phyloP scores from a whole-genome alignment of 148 eudicot species.

The Fallopia convolvulus region DNA sequence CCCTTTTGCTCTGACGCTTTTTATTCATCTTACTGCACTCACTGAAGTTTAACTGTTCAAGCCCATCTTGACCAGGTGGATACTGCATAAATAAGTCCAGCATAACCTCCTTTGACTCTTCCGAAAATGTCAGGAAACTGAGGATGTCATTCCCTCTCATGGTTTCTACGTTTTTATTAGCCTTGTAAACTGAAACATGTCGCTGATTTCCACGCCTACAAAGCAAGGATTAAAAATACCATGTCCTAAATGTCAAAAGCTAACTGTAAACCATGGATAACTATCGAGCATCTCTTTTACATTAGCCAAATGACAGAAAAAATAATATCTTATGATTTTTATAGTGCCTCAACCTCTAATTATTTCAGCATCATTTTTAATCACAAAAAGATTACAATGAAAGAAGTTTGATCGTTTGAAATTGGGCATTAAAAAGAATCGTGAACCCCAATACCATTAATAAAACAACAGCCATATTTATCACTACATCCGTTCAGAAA shows the following conservation, averaged over 20 bases:
- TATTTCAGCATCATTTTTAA: not conserved
- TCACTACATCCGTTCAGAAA: not conserved
- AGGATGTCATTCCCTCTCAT: slow-evolving; percentile 24
- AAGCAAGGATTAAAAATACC: not conserved
- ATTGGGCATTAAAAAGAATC: not conserved
- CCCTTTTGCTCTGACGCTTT: slow-evolving; percentile 19
- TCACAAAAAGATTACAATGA: not conserved
- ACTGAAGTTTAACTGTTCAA: slow-evolving; percentile 22
- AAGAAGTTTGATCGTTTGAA: not conserved
- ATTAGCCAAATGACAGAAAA: not conserved
- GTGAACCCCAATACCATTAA: not conserved
- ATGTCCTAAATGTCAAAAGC: not conserved
- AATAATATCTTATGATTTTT: not conserved
- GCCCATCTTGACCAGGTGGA: slow-evolving; percentile 66
- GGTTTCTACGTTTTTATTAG: slow-evolving; percentile 21
- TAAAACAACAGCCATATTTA: not conserved
- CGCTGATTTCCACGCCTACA: slow-evolving; percentile 53
- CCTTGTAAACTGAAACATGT: slow-evolving; percentile 45
- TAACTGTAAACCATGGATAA: not conserved
- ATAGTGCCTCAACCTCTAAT: not conserved
- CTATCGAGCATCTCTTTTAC: slow-evolving; percentile 1
- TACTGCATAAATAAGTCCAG: slow-evolving; percentile 53
- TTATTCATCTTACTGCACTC: slow-evolving; percentile 22
- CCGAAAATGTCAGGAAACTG: slow-evolving; percentile 46
- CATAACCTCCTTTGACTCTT: slow-evolving; percentile 48